Evolutionary conservation across 1,284 basidiomycete genomes (phyloP).

Genomic region (Trametes hirsuta): DNA sequence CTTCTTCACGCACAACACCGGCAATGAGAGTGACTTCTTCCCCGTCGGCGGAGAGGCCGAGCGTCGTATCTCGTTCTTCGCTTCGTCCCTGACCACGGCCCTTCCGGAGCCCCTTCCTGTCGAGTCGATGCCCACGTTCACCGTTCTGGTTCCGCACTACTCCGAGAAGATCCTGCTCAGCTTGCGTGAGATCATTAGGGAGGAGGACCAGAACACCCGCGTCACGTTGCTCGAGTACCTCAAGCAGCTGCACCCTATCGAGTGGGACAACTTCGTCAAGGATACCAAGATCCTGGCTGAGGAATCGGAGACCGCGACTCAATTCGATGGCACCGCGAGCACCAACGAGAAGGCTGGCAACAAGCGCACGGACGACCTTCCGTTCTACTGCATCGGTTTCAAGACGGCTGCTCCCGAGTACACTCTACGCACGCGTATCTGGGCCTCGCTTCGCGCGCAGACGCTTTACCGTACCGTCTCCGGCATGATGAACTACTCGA

Average conservation of each 20-base stretch:
- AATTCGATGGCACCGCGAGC: slow-evolving; percentile 59
- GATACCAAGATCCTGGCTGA: slow-evolving; percentile 99
- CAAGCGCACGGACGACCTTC: slow-evolving; percentile 88
- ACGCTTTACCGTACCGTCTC: slow-evolving; percentile 99
- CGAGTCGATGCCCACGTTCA: slow-evolving; percentile 97
- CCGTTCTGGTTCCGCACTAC: slow-evolving; percentile 95
- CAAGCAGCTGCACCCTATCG: slow-evolving; percentile 98
- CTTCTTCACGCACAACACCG: slow-evolving; percentile 92
- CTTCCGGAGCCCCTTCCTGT: slow-evolving; percentile 93
- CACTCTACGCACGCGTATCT: slow-evolving; percentile 98
- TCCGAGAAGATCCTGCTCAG: slow-evolving; percentile 96
- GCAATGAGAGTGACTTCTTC: slow-evolving; percentile 86
- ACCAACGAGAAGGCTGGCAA: slow-evolving; percentile 75
- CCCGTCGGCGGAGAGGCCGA: slow-evolving; percentile 93
- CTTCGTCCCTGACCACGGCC: slow-evolving; percentile 91
- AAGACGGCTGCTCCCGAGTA: slow-evolving; percentile 99
- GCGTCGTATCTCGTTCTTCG: slow-evolving; percentile 96
- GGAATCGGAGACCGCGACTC: slow-evolving; percentile 55
- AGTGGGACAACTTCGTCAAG: slow-evolving; percentile 99
- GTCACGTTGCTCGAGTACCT: slow-evolving; percentile 96
- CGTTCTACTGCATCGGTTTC: slow-evolving; percentile 99
- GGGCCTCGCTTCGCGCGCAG: slow-evolving; percentile 98
- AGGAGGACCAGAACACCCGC: slow-evolving; percentile 95
- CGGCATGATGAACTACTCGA: slow-evolving; percentile 99
- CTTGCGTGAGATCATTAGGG: slow-evolving; percentile 93